These are phyloP conservation scores for Penicillium freii DNA, from an alignment of 2,329 filamentous ascomycete species.

Conservation along the genomic window DNA sequence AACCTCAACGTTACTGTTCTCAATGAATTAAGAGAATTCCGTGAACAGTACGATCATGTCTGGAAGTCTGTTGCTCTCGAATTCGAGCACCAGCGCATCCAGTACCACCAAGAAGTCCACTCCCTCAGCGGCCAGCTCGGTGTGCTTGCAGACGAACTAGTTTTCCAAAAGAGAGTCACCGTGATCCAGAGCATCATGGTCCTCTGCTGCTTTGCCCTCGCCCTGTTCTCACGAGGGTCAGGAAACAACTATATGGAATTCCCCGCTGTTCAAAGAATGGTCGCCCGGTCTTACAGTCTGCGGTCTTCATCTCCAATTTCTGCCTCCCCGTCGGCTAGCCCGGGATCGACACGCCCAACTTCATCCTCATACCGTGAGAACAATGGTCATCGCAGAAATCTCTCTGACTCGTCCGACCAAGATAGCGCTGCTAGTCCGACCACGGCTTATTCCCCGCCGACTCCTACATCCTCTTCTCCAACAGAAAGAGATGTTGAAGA, in stretches of 20 bases:
- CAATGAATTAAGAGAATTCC: conserved; percentile 71
- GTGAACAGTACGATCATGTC: conserved; percentile 88
- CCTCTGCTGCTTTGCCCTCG: conserved; percentile 79
- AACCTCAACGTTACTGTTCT: conserved; percentile 85
- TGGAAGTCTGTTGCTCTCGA: conserved; percentile 96
- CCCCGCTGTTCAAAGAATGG: conserved; percentile 48
- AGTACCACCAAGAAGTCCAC: conserved; percentile 77
- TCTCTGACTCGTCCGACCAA: conserved; percentile 37
- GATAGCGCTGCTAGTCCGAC: conserved; percentile 31
- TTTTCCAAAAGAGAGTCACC: conserved; percentile 81
- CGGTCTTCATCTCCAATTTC: conserved; percentile 38
- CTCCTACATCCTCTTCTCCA: conserved; percentile 35
- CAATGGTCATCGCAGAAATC: conserved; percentile 29
- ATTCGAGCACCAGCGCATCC: conserved; percentile 81
- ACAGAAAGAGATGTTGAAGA: conserved; percentile 16
- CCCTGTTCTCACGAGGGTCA: conserved; percentile 66
- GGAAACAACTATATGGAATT: conserved; percentile 46
- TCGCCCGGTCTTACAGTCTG: conserved; percentile 46
- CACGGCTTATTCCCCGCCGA: conserved; percentile 41
- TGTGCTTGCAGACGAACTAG: conserved; percentile 87
- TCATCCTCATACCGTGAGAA: conserved; percentile 30
- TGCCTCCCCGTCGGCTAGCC: conserved; percentile 39
- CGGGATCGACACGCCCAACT: conserved; percentile 35
- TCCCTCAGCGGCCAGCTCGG: conserved; percentile 78
- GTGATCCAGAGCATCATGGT: conserved; percentile 87